Percentiles rank a stretch among this genome's conserved stretches.
phyloP scores from a whole-genome alignment of 2,329 filamentous ascomycete species.

The Metarhizium rileyi region DNA sequence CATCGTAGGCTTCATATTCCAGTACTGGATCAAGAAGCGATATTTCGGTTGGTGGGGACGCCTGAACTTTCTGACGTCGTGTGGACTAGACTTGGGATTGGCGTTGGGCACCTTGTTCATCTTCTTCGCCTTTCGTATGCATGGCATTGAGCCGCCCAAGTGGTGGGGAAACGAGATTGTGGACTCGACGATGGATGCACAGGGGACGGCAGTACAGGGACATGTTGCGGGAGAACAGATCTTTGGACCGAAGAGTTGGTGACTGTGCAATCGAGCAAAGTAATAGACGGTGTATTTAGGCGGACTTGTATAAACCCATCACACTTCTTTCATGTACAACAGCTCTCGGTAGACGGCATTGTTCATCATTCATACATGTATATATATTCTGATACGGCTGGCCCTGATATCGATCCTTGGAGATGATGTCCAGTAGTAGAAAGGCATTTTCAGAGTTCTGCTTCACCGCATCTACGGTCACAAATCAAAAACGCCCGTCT shows the following conservation, averaged over 20 bases:
- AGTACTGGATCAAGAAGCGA: slow-evolving; percentile 54
- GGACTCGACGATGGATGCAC: slow-evolving; percentile 49
- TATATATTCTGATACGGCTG: too few species aligned
- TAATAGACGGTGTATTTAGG: neutral
- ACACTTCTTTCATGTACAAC: too few species aligned
- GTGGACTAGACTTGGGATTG: slow-evolving; percentile 59
- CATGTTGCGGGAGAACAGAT: slow-evolving; percentile 41
- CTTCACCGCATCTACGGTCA: too few species aligned
- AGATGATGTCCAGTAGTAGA: too few species aligned
- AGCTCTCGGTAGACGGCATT: too few species aligned
- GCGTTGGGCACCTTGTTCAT: slow-evolving; percentile 58
- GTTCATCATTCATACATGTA: too few species aligned
- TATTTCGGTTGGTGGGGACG: slow-evolving; percentile 63
- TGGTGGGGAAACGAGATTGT: slow-evolving; percentile 64
- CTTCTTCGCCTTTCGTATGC: slow-evolving; percentile 59
- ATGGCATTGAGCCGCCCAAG: slow-evolving; percentile 47
- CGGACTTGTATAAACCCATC: neutral
- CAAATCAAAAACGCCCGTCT: too few species aligned
- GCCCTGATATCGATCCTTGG: too few species aligned
- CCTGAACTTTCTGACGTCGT: slow-evolving; percentile 63
- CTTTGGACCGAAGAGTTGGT: slow-evolving; percentile 53
- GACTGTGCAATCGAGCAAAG: neutral
- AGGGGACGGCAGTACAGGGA: slow-evolving; percentile 48
- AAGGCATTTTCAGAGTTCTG: too few species aligned
- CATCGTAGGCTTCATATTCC: slow-evolving; percentile 60